Evolutionary conservation across 1,284 basidiomycete species (phyloP), one percentile per base, ranked within the genome.

Genomic region (Volvariella surrecta): DNA sequence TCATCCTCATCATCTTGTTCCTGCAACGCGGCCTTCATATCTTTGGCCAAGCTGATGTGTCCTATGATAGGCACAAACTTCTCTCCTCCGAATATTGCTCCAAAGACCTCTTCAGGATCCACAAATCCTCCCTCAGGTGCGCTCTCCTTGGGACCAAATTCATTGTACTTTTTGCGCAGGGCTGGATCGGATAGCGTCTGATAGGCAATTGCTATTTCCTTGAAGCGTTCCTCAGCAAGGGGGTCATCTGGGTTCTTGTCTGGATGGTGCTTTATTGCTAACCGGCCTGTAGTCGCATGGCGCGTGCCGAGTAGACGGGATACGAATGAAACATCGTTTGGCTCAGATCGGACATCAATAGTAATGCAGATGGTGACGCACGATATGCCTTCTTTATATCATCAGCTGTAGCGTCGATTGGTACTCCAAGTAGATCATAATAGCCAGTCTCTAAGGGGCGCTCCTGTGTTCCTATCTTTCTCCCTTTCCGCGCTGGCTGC

Each of bases 21-120:
- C 58, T 99, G 94, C 57, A 99, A 69, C 3, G 93, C 94, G 4
- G 91, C 80, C 68, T 99, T 99, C 96, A 99, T 98, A 56, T 99
- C 95, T 54, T 79, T 79, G 24, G 92, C 94, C 53, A 92, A 68
- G 44, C 83, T 87, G 53, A 90, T 85, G 43, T 82, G 73, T 8
- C 88, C 87, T 52, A 91, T 91, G 56, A 92, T 87, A 1, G 87
- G 82, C 37, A 81, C 63, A 59, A 92, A 93, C 11, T 83, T 67
- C 37, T 90, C 88, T 0, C 89, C 89, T 40, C 89, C 93, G 56
- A 97, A 97, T 57, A 97, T 89, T 18, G 86, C 87, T 1, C 88
- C 82, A 61, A 99, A 98, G 34, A 98, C 89, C 58, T 95, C 92
- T 59, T 79, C 76, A 0, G 76, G 76, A 52, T 79, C 76, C 28